Percentiles rank a stretch among this genome's conserved stretches.
Evolutionary conservation across 1,284 basidiomycete species (phyloP).

Genomic region (Ceratobasidium sp.): DNA sequence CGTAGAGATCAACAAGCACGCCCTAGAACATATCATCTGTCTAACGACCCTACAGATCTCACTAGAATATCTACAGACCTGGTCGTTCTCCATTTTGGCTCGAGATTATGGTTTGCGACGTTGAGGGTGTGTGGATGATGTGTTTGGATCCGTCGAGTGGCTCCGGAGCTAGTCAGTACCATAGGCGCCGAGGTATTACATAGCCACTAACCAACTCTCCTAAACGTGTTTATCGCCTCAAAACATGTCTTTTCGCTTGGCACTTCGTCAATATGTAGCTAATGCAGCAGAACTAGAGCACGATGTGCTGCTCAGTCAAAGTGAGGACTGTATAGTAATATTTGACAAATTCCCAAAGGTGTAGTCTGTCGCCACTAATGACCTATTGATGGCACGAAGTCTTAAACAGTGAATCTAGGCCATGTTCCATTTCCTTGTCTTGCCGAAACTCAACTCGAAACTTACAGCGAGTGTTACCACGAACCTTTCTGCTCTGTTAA

Average conservation of each 20-base stretch:
- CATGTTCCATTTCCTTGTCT: conserved; percentile 82
- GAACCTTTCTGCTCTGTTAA: conserved; percentile 71
- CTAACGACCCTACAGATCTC: conserved; percentile 25
- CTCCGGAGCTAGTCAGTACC: conserved; percentile 37
- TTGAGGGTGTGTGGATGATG: conserved; percentile 47
- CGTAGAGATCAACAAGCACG: conserved; percentile 99
- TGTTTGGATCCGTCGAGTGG: conserved; percentile 43
- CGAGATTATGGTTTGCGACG: conserved; percentile 34
- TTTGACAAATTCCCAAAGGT: conserved; percentile 87
- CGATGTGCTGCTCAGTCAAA: conserved; percentile 31
- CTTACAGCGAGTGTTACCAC: conserved; percentile 60
- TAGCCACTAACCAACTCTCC: neutral
- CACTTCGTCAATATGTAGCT: conserved; percentile 30
- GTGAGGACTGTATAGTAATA: conserved; percentile 61
- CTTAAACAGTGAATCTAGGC: conserved; percentile 54
- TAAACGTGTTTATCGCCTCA: neutral
- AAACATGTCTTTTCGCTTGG: conserved; percentile 33
- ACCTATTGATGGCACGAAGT: neutral
- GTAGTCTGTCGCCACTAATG: conserved; percentile 22
- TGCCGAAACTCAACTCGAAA: conserved; percentile 66
- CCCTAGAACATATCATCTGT: conserved; percentile 65
- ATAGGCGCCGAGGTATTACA: conserved; percentile 12
- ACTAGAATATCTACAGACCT: conserved; percentile 52
- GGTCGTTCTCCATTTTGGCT: conserved; percentile 60
- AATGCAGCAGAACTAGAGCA: conserved; percentile 15